These are phyloP conservation scores for Thalassiosira mediterranea DNA, from an alignment of 352 stramenopile species.

Conservation along the genomic window DNA sequence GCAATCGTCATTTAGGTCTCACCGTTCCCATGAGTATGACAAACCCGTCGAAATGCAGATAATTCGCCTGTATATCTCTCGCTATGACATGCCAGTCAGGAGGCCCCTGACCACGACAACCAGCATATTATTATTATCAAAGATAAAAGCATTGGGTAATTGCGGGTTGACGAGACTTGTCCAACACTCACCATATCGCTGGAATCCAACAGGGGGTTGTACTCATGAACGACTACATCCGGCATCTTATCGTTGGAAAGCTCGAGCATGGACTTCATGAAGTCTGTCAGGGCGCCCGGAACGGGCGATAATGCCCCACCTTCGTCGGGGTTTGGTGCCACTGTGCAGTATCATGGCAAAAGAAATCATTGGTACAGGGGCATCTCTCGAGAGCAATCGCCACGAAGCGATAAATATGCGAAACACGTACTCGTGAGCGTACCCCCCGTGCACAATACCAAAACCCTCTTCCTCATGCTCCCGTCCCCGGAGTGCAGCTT, in stretches of 20 bases:
- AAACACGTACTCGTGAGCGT: conserved; percentile 40
- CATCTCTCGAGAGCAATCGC: no score
- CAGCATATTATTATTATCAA: no score
- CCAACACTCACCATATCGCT: no score
- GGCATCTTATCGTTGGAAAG: conserved; percentile 60
- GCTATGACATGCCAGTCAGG: conserved; percentile 91
- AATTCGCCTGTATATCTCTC: conserved; percentile 92
- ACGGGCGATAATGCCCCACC: conserved; percentile 36
- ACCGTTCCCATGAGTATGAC: conserved; percentile 95
- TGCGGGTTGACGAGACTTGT: no score
- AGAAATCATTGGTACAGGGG: no score
- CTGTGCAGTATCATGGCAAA: no score
- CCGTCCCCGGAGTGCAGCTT: conserved; percentile 58
- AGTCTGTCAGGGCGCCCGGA: conserved; percentile 53
- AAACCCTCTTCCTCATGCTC: conserved; percentile 46
- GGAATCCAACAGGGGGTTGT: conserved; percentile 84
- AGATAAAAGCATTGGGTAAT: no score
- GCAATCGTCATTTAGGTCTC: no score
- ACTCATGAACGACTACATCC: conserved; percentile 56
- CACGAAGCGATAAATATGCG: neutral
- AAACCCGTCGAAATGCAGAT: conserved; percentile 93
- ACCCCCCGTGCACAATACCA: conserved; percentile 58
- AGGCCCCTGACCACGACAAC: no score
- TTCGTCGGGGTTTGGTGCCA: conserved; percentile 47
- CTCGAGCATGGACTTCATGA: conserved; percentile 57